Conservation (phyloP, 2,329 filamentous ascomycete genomes). For the Scedosporium minutisporum region DNA sequence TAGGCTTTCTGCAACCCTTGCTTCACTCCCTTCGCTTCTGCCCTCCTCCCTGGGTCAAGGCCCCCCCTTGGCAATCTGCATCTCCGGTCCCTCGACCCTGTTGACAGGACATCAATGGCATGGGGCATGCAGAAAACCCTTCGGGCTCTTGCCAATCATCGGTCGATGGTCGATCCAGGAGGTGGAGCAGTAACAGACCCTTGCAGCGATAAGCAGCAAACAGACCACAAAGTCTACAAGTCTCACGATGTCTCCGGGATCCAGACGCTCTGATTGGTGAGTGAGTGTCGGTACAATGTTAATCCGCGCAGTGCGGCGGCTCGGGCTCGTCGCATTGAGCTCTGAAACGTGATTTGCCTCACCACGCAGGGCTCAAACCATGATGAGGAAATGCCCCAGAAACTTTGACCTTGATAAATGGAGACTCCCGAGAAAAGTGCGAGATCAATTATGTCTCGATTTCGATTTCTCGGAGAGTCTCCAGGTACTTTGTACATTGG, state of each 20-base stretch:
- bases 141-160: background rate
- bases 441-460: too few species aligned
- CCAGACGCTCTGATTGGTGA: background rate
- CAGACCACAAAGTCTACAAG: background rate
- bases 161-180: background rate
- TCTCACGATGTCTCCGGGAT: background rate
- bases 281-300: background rate
- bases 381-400: background rate
- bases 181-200: background rate
- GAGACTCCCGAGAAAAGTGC: too few species aligned
- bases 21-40: too few species aligned
- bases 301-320: background rate
- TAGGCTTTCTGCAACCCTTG: too few species aligned
- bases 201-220: background rate
- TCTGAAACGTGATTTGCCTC: background rate
- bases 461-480: too few species aligned
- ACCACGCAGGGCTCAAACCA: background rate
- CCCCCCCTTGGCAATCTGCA: too few species aligned
- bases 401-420: background rate
- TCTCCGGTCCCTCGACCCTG: too few species aligned
- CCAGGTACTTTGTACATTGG: too few species aligned
- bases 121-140: background rate
- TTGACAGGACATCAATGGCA: too few species aligned
- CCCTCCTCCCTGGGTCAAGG: too few species aligned
- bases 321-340: background rate